phyloP scores from a whole-genome alignment of 2,329 filamentous ascomycete genomes.

The Coleophoma eucalyptorum region DNA sequence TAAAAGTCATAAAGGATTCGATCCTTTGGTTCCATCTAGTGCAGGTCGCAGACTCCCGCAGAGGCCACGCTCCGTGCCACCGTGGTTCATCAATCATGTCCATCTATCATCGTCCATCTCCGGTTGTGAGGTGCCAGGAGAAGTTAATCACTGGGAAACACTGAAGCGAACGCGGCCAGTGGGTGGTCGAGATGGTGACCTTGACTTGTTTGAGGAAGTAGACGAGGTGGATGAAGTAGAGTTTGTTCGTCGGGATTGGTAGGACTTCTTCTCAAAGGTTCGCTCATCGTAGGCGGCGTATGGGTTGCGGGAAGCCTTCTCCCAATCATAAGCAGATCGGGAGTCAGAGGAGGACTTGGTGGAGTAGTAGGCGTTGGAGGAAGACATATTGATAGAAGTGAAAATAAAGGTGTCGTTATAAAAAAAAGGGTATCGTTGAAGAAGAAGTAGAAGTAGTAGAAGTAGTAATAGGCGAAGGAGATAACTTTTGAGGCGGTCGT shows the following conservation, averaged over 20 bases:
- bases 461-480: no score
- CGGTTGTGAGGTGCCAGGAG: no score
- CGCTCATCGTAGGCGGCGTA: constrained; percentile 1
- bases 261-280: background rate
- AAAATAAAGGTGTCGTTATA: background rate
- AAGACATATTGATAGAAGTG: background rate
- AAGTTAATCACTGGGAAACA: background rate
- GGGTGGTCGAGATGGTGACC: no score
- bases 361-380: background rate
- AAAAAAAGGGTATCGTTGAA: background rate
- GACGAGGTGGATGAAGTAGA: background rate
- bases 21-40: no score
- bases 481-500: no score
- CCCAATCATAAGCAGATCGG: background rate
- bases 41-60: no score
- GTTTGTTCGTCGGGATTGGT: background rate
- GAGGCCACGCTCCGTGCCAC: no score
- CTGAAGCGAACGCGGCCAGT: background rate
- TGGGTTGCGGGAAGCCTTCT: background rate
- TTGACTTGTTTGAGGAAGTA: background rate
- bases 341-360: background rate
- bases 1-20: no score
- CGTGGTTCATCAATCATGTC: no score
- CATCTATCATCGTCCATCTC: no score
- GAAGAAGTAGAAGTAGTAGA: background rate